Evolutionary conservation across 768 basidiomycete species (phyloP), one percentile per base, ranked within the genome.

Genomic region (Phaeolepiota aurea): DNA sequence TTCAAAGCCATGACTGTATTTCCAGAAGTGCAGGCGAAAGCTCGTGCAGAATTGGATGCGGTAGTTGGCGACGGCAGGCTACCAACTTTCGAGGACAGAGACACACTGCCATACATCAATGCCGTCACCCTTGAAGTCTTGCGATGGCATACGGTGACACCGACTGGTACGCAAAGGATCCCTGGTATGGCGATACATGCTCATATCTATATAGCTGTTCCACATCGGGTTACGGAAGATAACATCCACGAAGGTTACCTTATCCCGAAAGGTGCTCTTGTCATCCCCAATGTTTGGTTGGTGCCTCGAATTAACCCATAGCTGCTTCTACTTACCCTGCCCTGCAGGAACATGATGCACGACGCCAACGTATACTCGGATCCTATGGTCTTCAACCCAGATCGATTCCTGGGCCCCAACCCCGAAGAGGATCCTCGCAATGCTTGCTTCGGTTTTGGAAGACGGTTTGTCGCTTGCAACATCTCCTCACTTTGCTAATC

Each of bases 361-460:
- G 68, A 76, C 49, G 57, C 66, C 3, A 45, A 42, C 14, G 57
- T 52, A 10, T 74, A 74, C 48, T 44, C 62, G 12, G 60, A 72
- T 16, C 74, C 74, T 1, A 57, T 61, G 45, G 46, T 40, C 10
- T 77, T 76, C 51, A 63, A 61, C 14, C 74, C 74, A 1, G 65
- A 68, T 19, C 61, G 74, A 9, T 74, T 72, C 54, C 53, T 76
- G 14, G 58, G 58, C 5, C 51, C 61, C n/a, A 48, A 57, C 20
- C 59, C 65, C 4, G 66, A 72, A 44, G 47, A 38, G 14, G 72
- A 75, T 38, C 70, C 75, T 13, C 63, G 64, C 14, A 52, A 55
- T 3, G 50, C 68, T 30, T 69, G 65, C 37, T 79, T 76, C 44
- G 77, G 77, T 3, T 79, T 76, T 38, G 76, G 74, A 20, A 55